Base-by-base conservation (phyloP, 23 red algal genomes). In the Gracilaria domingensis region DNA sequence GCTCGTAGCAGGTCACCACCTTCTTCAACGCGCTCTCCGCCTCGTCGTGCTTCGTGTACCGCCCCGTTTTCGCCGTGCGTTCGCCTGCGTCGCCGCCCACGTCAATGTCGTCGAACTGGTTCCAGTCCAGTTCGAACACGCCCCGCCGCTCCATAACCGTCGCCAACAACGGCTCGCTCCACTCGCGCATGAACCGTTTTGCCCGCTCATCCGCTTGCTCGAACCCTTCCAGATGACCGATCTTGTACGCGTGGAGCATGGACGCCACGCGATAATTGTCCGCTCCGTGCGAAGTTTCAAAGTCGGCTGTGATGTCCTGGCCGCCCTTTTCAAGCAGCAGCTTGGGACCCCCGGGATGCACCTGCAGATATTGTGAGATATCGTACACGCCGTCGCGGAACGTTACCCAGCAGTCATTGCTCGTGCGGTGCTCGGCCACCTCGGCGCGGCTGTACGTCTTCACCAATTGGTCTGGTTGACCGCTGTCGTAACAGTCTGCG, bases 91-190 rank as follows among this genome's bases (percentile, higher is more conserved):
- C 5, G 66, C 16, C 8, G 28, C 32, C 4, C 30, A 64, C 8
- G 24, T 74, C 69, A 42, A 44, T 20, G 17, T 21, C 28, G 17
- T 38, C 36, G 28, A 85, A 85, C 0, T 70, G 12, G 39, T 85
- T 85, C 62, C 57, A 66, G 14, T 85, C 62, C 11, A 85, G 81
- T 66, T n/a, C 12, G 58, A 85, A 85, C 36, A 67, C 62, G n/a
- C 24, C 57, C 2, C 39, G 54, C 49, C 62, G 58, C 62, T 85
- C 81, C 21, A 49, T 58, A 5, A 85, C 26, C 1, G 29, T 33
- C 0, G 42, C 33, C 3, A 81, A 39, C n/a, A 81, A 21, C 20
- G 77, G 48, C 7, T 29, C 17, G 8, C 77, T 55, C 77, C 77
- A 81, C 1, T 35, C 44, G 6, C 18, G 7, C 42, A 81, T 49